phyloP scores from a whole-genome alignment of 2,329 filamentous ascomycete genomes.

The Amylocarpus encephaloides region DNA sequence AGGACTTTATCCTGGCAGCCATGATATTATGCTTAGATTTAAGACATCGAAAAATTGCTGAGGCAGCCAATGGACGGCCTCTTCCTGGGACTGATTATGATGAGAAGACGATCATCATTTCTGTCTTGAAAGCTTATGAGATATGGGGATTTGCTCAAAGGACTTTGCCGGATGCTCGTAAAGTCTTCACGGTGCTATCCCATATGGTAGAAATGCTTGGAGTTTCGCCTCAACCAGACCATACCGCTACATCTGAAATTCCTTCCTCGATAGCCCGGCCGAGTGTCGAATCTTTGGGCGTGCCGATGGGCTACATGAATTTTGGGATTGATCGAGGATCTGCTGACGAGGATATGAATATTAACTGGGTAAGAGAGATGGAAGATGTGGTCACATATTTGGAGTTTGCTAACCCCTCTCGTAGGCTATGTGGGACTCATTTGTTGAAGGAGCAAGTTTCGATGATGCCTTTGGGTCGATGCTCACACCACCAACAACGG shows the following conservation, averaged over 20 bases:
- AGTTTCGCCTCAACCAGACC: not conserved
- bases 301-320: no score
- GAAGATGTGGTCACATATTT: not conserved
- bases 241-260: not conserved
- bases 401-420: slow-evolving; percentile 5
- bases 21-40: slow-evolving; percentile 18
- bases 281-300: slow-evolving; percentile 5
- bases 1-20: slow-evolving; percentile 9
- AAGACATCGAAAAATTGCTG: slow-evolving; percentile 9
- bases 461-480: slow-evolving; percentile 17
- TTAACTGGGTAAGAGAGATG: slow-evolving; percentile 26
- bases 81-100: not conserved
- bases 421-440: slow-evolving; percentile 27
- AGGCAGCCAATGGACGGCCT: not conserved
- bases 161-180: slow-evolving; percentile 11
- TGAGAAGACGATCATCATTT: not conserved
- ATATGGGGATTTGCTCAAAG: slow-evolving; percentile 13
- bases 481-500: not conserved
- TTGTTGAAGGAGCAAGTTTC: slow-evolving; percentile 25
- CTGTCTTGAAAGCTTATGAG: slow-evolving; percentile 11
- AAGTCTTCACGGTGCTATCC: slow-evolving; percentile 17
- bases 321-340: slow-evolving; percentile 2
- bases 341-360: slow-evolving; percentile 18
- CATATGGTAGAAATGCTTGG: slow-evolving; percentile 15
- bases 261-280: not conserved